These are phyloP conservation scores for Aquilaria agallochum DNA, from an alignment of 441 rosid genomes.

Conservation along the genomic window DNA sequence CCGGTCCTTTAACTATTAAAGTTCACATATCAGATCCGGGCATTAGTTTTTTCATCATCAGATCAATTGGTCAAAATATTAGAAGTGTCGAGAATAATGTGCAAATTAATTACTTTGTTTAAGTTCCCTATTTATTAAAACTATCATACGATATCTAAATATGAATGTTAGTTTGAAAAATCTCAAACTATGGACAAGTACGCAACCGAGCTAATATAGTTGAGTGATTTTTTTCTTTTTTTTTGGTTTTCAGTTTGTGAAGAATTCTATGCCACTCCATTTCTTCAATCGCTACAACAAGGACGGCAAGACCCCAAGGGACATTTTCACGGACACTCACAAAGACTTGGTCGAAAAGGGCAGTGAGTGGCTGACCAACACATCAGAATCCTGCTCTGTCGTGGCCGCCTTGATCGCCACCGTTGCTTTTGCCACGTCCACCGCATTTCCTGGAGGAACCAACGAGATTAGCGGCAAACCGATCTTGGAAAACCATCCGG, in stretches of 20 bases:
- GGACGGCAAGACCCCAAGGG: conserved; percentile 20
- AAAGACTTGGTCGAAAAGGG: conserved; percentile 24
- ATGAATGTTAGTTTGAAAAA: too few species aligned
- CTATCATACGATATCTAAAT: too few species aligned
- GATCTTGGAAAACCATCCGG: conserved; percentile 24
- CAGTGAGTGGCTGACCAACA: conserved; percentile 40
- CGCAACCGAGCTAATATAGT: too few species aligned
- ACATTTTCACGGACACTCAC: conserved; percentile 36
- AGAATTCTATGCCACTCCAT: conserved; percentile 29
- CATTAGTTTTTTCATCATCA: too few species aligned
- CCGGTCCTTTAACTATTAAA: too few species aligned
- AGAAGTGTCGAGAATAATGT: too few species aligned
- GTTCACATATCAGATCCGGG: too few species aligned
- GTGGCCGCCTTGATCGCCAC: conserved; percentile 50
- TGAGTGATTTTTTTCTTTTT: background rate
- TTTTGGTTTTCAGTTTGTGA: conserved; percentile 31
- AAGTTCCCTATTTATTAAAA: too few species aligned
- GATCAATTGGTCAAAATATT: too few species aligned
- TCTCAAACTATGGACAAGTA: background rate
- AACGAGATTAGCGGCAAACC: conserved; percentile 21
- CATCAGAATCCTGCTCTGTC: conserved; percentile 42
- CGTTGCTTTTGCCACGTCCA: conserved; percentile 43
- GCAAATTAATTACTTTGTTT: too few species aligned
- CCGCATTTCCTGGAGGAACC: conserved; percentile 41
- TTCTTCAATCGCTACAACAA: conserved; percentile 35